A percentile compares a stretch with the other conserved stretches of the same genome.
phyloP scores from a whole-genome alignment of 2,329 filamentous ascomycete species.

The Aspergillus sp. region DNA sequence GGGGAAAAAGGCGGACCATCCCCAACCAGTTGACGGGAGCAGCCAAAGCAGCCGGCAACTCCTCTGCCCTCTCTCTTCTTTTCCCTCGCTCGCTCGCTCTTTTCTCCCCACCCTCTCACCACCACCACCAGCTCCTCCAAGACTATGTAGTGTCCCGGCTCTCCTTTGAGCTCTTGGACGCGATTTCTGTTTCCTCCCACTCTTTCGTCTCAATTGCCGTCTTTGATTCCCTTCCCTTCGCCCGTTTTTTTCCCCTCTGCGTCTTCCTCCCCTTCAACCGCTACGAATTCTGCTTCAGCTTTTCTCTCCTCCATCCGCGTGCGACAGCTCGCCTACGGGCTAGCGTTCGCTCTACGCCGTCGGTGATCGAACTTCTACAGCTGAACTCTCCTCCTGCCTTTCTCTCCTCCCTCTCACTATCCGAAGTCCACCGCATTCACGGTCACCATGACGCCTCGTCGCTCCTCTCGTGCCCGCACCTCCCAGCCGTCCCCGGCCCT shows the following conservation, averaged over 20 bases:
- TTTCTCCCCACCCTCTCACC: slow-evolving; percentile 31
- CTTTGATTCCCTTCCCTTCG: slow-evolving; percentile 6
- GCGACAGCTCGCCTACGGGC: slow-evolving; percentile 23
- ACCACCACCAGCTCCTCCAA: slow-evolving; percentile 28
- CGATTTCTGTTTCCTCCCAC: slow-evolving; percentile 19
- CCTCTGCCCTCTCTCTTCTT: slow-evolving; percentile 25
- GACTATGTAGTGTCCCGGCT: slow-evolving; percentile 42
- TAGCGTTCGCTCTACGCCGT: slow-evolving; percentile 11
- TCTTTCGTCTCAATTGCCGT: slow-evolving; percentile 26
- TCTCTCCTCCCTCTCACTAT: slow-evolving; percentile 11
- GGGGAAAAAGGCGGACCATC: slow-evolving; percentile 3
- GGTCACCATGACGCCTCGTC: slow-evolving; percentile 66
- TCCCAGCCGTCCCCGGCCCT: slow-evolving; percentile 67
- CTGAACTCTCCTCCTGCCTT: slow-evolving; percentile 3
- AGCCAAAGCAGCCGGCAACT: background rate
- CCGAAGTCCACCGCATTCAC: slow-evolving; percentile 7
- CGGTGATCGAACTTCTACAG: slow-evolving; percentile 9
- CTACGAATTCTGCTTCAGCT: slow-evolving; percentile 14
- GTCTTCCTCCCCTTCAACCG: slow-evolving; percentile 9
- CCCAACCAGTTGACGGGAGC: background rate
- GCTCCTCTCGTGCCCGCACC: slow-evolving; percentile 85
- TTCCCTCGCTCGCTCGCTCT: slow-evolving; percentile 27
- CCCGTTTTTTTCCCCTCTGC: slow-evolving; percentile 8
- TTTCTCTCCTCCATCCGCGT: slow-evolving; percentile 17
- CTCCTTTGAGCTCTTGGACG: slow-evolving; percentile 31